Evolutionary conservation across 1,284 basidiomycete genomes (phyloP).

Genomic region (Ustilago shanxiensis): DNA sequence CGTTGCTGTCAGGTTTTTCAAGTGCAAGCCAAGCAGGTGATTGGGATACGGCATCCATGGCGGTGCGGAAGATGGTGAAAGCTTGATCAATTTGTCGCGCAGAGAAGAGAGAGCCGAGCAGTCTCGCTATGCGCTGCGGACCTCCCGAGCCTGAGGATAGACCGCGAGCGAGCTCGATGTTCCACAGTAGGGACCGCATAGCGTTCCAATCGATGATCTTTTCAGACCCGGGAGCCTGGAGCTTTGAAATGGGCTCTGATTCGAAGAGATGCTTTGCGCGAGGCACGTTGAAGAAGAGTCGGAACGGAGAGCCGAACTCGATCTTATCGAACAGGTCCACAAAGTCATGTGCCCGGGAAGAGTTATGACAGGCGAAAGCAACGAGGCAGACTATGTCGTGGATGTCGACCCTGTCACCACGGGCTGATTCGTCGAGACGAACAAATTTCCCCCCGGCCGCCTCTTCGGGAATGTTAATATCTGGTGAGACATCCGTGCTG

Average conservation of each 20-base stretch:
- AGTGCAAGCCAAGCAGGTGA: conserved; percentile 23
- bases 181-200: conserved; percentile 18
- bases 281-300: conserved; percentile 49
- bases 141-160: conserved; percentile 53
- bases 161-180: conserved; percentile 54
- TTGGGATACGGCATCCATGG: conserved; percentile 38
- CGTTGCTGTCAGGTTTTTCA: background rate
- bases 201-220: conserved; percentile 8
- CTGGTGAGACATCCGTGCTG: background rate
- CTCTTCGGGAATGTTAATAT: background rate
- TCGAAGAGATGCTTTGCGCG: conserved; percentile 32
- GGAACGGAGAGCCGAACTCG: conserved; percentile 55
- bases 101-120: conserved; percentile 54
- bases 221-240: background rate
- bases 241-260: background rate
- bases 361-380: conserved; percentile 23
- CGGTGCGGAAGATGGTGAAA: conserved; percentile 36
- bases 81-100: conserved; percentile 37
- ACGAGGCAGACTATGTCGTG: conserved; percentile 54
- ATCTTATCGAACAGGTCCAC: conserved; percentile 45
- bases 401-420: conserved; percentile 31
- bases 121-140: conserved; percentile 51
- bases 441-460: conserved; percentile 18
- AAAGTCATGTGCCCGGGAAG: conserved; percentile 12
- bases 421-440: conserved; percentile 18